Base-by-base conservation (phyloP, 106 monocot genomes). In the Dioscorea alata region DNA sequence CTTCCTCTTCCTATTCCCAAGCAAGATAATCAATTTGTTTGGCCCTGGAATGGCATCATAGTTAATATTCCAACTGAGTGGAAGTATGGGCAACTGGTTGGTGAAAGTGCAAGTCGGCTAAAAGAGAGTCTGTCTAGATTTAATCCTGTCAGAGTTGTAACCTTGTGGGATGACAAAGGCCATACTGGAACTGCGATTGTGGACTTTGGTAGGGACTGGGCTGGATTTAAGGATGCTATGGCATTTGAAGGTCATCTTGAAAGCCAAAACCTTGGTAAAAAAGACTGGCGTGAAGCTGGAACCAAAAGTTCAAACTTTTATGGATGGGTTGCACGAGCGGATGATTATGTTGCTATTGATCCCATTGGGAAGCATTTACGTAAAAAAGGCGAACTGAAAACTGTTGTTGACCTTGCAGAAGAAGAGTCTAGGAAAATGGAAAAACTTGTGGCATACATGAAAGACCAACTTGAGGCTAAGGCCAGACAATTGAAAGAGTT, bases 1-100 rank as follows among this genome's bases (percentile, higher is more conserved):
- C 32, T 62, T 0, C 69, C 71, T 35, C 22, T 49, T 63, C 25
- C 32, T 1, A 67, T 64, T 12, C 73, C 50, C 49, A 69, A 71
- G 22, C 23, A 67, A 0, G 82, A 75, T 4, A 82, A 93, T 18
- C 72, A 51, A 3, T 91, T 79, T 66, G 91, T 91, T 4, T 91
- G 81, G 79, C 95, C 95, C 23, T 91, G 91, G 91, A 89, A 71
- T 73, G 88, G 91, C 20, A 69, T 96, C 50, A 48, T 96, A 23
- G 86, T 82, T 9, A 91, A 89, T 81, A 53, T 84, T 0, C 84
- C 79, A 4, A 72, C 63, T 23, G 79, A 85, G 25, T 74, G 54
- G 24, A 85, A 74, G 69, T 59, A 76, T 71, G 85, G 85, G 6
- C 70, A 48, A 68, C 68, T 48, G 67, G 78, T 85, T 1, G 83